Conservation (phyloP, 106 monocot genomes). For the Vanilla planifolia region DNA sequence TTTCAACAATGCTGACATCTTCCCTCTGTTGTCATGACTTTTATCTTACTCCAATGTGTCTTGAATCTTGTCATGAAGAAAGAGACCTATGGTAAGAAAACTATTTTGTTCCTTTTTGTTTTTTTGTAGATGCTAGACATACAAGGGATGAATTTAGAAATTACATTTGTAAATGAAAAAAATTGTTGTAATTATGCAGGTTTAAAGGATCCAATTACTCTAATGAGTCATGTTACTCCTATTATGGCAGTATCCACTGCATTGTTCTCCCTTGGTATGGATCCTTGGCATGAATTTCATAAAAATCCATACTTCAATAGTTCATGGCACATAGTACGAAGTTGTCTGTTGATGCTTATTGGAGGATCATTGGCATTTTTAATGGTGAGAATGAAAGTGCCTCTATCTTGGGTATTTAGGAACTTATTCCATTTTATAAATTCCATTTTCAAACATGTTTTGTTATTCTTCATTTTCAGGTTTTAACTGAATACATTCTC, state of each 20-base stretch:
- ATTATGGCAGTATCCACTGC: conserved; percentile 64
- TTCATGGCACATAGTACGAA: conserved; percentile 59
- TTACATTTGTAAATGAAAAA: neutral
- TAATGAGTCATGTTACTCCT: conserved; percentile 82
- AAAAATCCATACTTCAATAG: conserved; percentile 69
- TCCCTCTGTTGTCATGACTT: conserved; percentile 10
- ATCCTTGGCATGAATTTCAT: conserved; percentile 73
- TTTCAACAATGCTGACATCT: neutral
- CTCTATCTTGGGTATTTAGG: no score
- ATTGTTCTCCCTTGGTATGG: conserved; percentile 63
- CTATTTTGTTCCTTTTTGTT: neutral
- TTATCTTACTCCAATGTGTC: conserved; percentile 22
- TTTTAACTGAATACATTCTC: conserved; percentile 92
- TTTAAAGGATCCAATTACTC: conserved; percentile 70
- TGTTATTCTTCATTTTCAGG: conserved; percentile 34
- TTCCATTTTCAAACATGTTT: neutral
- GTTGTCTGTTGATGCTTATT: conserved; percentile 72
- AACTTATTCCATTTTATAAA: no score
- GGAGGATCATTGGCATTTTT: conserved; percentile 82
- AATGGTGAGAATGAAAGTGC: conserved; percentile 40
- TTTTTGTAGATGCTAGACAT: no score
- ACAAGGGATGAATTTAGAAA: no score
- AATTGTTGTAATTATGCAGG: conserved; percentile 32
- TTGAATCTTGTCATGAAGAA: conserved; percentile 56
- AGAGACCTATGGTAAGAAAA: conserved; percentile 78